Evolutionary conservation across 176 grass and related monocot genomes (phyloP), one percentile per base, ranked within the genome.

Genomic region (Cocos nucifera): DNA sequence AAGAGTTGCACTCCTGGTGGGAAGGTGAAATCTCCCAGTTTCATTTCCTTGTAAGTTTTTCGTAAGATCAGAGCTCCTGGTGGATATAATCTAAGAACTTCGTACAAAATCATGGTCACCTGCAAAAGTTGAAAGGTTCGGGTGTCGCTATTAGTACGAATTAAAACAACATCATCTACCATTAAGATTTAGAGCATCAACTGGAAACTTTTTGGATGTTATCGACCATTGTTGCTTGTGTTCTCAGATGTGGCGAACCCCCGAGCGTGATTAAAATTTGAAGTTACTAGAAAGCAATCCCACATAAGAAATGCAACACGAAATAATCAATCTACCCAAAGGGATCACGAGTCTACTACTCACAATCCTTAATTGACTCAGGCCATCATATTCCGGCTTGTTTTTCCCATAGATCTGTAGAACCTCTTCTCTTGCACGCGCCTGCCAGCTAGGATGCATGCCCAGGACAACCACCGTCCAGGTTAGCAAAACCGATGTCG

Each of bases 31-130:
- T 63, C 73, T 29, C 86, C 86, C 5, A 96, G 65, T 60, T 90
- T 63, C 2, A 77, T 75, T 0, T 74, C 58, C 29, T 79, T 82
- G 44, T 73, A 61, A 6, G 86, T 79, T 62, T 8, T 76, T 19
- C 83, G 49, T 24, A 22, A 68, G 6, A 85, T 19, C 0, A 63
- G n/a, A n/a, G 64, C 21, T 0, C 22, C 70, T 0, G 91, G 80
- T 2, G 91, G 91, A 53, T 90, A 96, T 24, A 96, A 0, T 71
- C 91, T 72, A 0, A 96, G 75, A 7, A 96, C 83, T 58, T 96
- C 86, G 4, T 90, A 67, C 0, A 96, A 35, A 72, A 96, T 82
- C 86, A 87, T 90, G 0, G 83, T 84, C 64, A 90, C 75, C 80
- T 87, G 59, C 17, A 69, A 53, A 28, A 32, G 4, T 32, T 6